Conservation (phyloP, 441 rosid species). For the Rhodomyrtus psidioides region DNA sequence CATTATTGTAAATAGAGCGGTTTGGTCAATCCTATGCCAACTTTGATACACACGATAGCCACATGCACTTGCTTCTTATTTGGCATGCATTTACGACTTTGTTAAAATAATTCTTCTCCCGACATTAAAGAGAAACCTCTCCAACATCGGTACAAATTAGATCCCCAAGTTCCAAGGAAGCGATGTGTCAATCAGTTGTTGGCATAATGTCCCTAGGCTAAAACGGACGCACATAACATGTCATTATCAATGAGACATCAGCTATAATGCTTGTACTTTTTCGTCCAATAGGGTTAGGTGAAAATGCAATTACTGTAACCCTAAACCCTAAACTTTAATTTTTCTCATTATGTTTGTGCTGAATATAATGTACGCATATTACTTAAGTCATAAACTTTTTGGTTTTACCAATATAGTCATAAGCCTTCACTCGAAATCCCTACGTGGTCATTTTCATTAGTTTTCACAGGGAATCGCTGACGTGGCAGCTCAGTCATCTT, state of each 20-base stretch:
- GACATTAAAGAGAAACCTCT: too few relatives aligned
- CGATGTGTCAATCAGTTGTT: background rate
- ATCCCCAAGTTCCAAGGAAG: too few relatives aligned
- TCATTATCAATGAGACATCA: background rate
- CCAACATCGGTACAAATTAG: too few relatives aligned
- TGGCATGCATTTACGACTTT: too few relatives aligned
- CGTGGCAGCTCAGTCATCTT: background rate
- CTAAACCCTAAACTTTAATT: too few relatives aligned
- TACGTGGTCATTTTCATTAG: fast-evolving
- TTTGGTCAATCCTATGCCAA: too few relatives aligned
- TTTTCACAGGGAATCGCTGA: fast-evolving
- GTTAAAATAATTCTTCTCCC: too few relatives aligned
- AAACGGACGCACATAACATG: background rate
- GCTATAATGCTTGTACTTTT: background rate
- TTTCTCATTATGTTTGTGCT: background rate
- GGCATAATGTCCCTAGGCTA: background rate
- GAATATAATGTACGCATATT: fast-evolving
- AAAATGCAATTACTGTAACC: too few relatives aligned
- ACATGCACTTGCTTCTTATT: too few relatives aligned
- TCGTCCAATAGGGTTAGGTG: background rate
- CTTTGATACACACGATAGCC: too few relatives aligned
- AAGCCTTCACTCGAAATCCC: background rate
- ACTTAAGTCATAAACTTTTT: fast-evolving
- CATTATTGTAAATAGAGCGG: background rate
- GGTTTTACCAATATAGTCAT: background rate